Conservation (phyloP, 2,329 filamentous ascomycete species). For the Colletotrichum tanaceti region DNA sequence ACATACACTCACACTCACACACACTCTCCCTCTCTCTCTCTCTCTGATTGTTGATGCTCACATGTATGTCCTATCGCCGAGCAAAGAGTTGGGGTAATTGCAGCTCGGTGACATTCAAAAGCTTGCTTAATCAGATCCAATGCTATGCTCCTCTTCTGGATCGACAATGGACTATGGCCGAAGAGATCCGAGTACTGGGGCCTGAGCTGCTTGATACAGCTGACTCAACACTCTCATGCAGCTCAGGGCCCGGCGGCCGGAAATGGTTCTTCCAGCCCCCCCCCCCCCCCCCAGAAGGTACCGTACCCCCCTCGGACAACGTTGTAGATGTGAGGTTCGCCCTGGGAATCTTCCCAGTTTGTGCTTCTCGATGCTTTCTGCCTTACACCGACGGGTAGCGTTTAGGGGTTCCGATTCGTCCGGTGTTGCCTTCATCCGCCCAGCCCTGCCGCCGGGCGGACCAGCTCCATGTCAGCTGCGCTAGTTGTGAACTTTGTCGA, state of each 20-base stretch:
- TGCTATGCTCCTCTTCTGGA: background rate
- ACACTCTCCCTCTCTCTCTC: background rate
- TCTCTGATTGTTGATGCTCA: conserved; percentile 13
- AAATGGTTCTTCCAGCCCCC: no score
- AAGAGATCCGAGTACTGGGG: background rate
- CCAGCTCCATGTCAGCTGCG: conserved; percentile 21
- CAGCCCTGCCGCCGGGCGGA: conserved; percentile 15
- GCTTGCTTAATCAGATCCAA: background rate
- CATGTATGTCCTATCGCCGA: background rate
- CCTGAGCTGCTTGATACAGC: background rate
- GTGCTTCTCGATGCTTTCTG: background rate
- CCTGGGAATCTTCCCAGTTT: background rate
- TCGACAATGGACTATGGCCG: background rate
- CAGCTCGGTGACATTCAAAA: background rate
- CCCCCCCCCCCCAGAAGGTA: no score
- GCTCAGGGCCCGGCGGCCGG: no score
- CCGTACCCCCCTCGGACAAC: background rate
- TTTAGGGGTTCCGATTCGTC: conserved; percentile 30
- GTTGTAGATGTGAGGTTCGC: background rate
- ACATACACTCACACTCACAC: no score
- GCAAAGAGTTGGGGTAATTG: conserved; percentile 7
- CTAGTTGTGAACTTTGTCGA: conserved; percentile 2
- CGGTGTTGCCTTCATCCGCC: conserved; percentile 1
- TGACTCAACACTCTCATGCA: background rate
- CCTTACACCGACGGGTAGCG: conserved; percentile 23